These are phyloP conservation scores for Erodium chrysanthum DNA, from an alignment of 441 rosid genomes.

Conservation along the genomic window DNA sequence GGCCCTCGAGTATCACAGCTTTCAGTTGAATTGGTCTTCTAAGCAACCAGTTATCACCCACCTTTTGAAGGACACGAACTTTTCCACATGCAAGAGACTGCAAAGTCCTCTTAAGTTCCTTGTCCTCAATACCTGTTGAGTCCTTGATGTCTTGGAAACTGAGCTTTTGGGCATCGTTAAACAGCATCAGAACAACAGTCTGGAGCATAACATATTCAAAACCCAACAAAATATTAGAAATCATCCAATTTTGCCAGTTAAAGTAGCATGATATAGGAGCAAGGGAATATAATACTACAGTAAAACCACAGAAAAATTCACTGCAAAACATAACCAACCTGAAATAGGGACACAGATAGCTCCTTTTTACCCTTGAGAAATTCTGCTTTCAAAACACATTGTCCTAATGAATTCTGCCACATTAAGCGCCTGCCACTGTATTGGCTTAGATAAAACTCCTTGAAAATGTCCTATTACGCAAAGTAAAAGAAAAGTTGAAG, in stretches of 20 bases:
- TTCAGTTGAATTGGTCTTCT: background rate
- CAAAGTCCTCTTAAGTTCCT: slow-evolving; percentile 86
- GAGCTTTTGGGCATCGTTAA: slow-evolving; percentile 85
- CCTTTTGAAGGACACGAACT: slow-evolving; percentile 92
- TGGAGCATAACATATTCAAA: slow-evolving; percentile 26
- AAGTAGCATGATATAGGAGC: slow-evolving; percentile 7
- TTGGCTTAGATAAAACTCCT: slow-evolving; percentile 92
- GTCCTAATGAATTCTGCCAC: slow-evolving; percentile 98
- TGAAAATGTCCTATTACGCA: slow-evolving; percentile 71
- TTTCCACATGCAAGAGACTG: slow-evolving; percentile 99
- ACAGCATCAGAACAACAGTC: slow-evolving; percentile 96
- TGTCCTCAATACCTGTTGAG: slow-evolving; percentile 92
- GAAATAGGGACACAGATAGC: slow-evolving; percentile 93
- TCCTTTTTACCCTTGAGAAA: slow-evolving; percentile 89
- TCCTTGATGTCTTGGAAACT: slow-evolving; percentile 91
- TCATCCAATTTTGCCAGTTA: slow-evolving; percentile 1
- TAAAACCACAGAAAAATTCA: background rate
- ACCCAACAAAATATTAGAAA: slow-evolving; percentile 21
- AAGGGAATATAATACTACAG: background rate
- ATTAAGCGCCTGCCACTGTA: slow-evolving; percentile 93
- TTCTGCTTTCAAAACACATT: slow-evolving; percentile 88
- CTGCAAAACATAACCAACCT: slow-evolving; percentile 32
- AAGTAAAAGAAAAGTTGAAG: slow-evolving; percentile 17
- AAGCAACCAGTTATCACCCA: slow-evolving; percentile 17
- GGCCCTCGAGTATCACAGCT: background rate